Evolutionary conservation across 441 rosid genomes (phyloP), one percentile per base, ranked within the genome.

Genomic region (Flueggea neowawraea): DNA sequence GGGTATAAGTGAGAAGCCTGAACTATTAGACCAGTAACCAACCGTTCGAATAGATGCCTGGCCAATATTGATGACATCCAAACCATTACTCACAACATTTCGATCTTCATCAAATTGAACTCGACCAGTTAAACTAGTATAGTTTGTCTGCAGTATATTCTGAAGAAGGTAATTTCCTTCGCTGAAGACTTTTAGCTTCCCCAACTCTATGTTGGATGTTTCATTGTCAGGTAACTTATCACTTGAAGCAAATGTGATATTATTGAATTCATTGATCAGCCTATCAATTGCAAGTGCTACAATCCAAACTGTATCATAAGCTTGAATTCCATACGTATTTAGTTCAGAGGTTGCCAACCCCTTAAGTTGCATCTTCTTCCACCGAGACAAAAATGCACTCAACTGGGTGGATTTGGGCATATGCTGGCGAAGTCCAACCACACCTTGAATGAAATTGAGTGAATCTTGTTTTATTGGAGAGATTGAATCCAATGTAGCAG

Each of bases 271-370:
- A 48, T 80, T 73, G 48, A 88, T 65, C 62, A 82, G 73, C 66
- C 71, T 74, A 69, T 88, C 80, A 1, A 90, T 65, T 1, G 96
- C 81, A 39, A 31, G 61, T 16, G 98, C 98, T 65, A 87, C 80
- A 59, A 69, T 54, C 98, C 98, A 90, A 60, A 93, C 84, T 6
- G 96, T 84, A 71, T 93, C 98, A 73, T 90, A 93, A 54, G 98
- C 97, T 73, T 73, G 84, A 43, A 85, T 73, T 13, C 86, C 95
- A 62, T 85, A 93, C 16, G 82, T 64, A 60, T 87, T 90, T 74
- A 88, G 53, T 51, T 54, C 80, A 9, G 84, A 67, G 65, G 16
- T 68, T 57, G 58, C 84, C 63, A 66, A 73, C 12, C 84, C 84
- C 6, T 74, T 70, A 59, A 39, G 77, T 63, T 79, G 74, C 87